Evolutionary conservation across 352 stramenopile species (phyloP).

Genomic region (Globisporangium recalcitrans): DNA sequence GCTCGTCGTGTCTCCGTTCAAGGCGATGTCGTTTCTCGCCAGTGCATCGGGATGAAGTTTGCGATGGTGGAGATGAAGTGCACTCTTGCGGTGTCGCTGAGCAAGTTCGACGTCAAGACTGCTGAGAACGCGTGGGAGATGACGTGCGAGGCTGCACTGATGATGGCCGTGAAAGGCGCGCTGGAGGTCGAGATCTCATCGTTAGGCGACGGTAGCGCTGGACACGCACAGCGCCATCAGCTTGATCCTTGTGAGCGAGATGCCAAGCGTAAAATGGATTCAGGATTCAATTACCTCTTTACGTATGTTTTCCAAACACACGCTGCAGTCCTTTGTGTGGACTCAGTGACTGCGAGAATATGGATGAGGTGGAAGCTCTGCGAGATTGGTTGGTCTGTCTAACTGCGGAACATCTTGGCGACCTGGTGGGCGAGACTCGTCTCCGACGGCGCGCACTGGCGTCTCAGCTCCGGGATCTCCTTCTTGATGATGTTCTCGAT

Average conservation of each 20-base stretch:
- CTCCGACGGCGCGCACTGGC: conserved; percentile 75
- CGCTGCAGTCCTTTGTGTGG: not conserved
- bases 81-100: not conserved
- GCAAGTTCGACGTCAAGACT: not conserved
- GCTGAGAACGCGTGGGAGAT: conserved; percentile 2
- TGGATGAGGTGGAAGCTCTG: not conserved
- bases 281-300: not conserved
- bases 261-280: too few species aligned
- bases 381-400: conserved; percentile 14
- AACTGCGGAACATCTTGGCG: conserved; percentile 75
- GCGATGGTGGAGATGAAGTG: conserved; percentile 10
- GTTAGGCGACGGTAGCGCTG: not conserved
- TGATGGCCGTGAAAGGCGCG: not conserved
- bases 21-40: not conserved
- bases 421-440: conserved; percentile 83
- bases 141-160: not conserved
- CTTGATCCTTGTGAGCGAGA: not conserved
- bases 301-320: not conserved
- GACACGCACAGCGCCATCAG: not conserved
- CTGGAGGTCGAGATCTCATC: not conserved
- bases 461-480: conserved; percentile 87
- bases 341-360: not conserved
- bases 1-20: not conserved
- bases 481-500: conserved; percentile 88
- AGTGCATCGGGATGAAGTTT: not conserved